These are phyloP conservation scores for Rosa rugosa DNA, from an alignment of 306 rosid genomes.

Conservation along the genomic window DNA sequence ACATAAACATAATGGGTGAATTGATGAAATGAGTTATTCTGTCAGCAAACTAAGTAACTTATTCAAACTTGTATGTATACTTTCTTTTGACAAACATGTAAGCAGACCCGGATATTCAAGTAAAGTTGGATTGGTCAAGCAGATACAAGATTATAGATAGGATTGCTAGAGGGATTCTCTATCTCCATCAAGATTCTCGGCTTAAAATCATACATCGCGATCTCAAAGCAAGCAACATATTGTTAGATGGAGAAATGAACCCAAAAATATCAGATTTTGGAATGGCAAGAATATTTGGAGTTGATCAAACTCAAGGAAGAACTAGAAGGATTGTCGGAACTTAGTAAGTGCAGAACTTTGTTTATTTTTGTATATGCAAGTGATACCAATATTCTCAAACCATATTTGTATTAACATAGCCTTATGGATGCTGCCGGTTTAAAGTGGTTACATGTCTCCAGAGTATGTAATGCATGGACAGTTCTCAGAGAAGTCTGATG, in stretches of 20 bases:
- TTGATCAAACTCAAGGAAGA: background rate
- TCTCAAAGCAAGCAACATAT: background rate
- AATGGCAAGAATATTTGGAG: conserved; percentile 18
- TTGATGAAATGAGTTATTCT: background rate
- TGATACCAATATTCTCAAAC: background rate
- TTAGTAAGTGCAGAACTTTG: background rate
- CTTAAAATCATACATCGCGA: background rate
- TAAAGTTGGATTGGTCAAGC: background rate
- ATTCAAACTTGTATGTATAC: too few relatives aligned
- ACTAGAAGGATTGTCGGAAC: conserved; percentile 1
- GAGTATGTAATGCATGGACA: background rate
- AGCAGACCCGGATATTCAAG: background rate
- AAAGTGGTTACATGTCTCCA: background rate
- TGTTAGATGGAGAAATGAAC: conserved; percentile 5
- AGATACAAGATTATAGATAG: background rate
- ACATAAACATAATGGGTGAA: background rate
- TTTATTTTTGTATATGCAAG: too few relatives aligned
- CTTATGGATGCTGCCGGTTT: background rate
- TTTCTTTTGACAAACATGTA: background rate
- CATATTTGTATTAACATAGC: too few relatives aligned
- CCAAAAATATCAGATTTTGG: conserved; percentile 21
- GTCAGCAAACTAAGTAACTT: too few relatives aligned
- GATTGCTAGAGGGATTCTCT: background rate
- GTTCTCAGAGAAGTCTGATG: conserved; percentile 8
- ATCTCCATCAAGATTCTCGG: background rate